Base-by-base conservation (phyloP, 2,329 filamentous ascomycete species). In the Ophiostoma angusticollis region DNA sequence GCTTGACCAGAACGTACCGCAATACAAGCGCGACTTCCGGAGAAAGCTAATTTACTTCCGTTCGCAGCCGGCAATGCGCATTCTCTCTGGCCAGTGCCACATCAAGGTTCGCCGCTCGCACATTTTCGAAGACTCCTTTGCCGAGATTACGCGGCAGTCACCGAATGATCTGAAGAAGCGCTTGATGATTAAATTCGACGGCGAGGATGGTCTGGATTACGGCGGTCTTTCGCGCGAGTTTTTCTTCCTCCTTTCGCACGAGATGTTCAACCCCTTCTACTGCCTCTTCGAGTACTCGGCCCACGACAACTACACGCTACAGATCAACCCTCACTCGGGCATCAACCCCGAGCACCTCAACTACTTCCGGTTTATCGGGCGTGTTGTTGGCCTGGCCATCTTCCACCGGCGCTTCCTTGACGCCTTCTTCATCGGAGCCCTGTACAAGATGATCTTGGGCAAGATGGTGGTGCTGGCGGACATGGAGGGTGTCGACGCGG, bases 241-340 rank as follows among this genome's bases (percentile, higher is more conserved):
- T 69, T 98, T 98, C 71, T 98, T 98, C 77, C 69, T 98, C 29
- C 75, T 98, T 40, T 96, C 89, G 13, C 91, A 98, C 64, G 91
- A 98, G 67, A 98, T 98, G 91, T 98, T 98, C 68, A 98, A 98
- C 61, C 91, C 91, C 23, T 98, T 98, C 65, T 98, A 98, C 67
- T 98, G 91, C 59, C 71, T 98, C 39, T 98, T 98, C 68, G 91
- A 98, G 64, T 98, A 98, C 62, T 96, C 91, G 19, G 91, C 91
- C 28, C 91, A 98, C 68, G 91, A 98, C 75, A 98, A 98, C 66
- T 98, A 98, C 65, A 98, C 91, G 22, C 80, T 98, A 40, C 91
- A 98, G 64, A 98, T 98, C 68, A 98, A 98, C 65, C 91, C 91
- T 32, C 91, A 98, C 61, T 98, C 91, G 16, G 91, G 91, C 48